A percentile compares a stretch with the other conserved stretches of the same genome.
Conservation (phyloP, 805 yeast species). For the Ogataea thermomethanolica region DNA sequence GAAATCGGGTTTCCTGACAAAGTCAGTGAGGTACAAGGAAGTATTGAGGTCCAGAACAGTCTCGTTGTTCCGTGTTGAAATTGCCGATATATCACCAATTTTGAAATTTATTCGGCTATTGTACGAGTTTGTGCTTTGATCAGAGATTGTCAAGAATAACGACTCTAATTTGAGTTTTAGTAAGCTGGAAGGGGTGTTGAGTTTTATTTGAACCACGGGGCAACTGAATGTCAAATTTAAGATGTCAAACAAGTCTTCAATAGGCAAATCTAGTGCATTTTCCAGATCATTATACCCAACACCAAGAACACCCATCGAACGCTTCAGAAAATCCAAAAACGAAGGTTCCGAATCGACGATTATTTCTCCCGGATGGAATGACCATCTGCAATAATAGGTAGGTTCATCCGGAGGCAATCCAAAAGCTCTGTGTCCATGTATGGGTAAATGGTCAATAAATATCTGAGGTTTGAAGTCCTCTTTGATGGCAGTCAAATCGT, state of each 20-base stretch:
- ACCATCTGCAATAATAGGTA: slow-evolving; percentile 90
- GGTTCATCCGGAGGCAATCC: slow-evolving; percentile 89
- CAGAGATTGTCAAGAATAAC: slow-evolving; percentile 49
- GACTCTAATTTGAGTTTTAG: slow-evolving; percentile 25
- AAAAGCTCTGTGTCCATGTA: slow-evolving; percentile 90
- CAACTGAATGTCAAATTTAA: slow-evolving; percentile 58
- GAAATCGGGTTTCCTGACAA: slow-evolving; percentile 50
- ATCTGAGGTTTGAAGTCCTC: slow-evolving; percentile 39
- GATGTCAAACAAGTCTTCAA: slow-evolving; percentile 62
- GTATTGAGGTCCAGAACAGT: slow-evolving; percentile 48
- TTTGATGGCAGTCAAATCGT: slow-evolving; percentile 23
- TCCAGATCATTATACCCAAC: slow-evolving; percentile 73
- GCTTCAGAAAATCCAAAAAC: slow-evolving; percentile 41
- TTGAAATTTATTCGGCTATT: slow-evolving; percentile 49
- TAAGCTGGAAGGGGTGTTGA: slow-evolving; percentile 35
- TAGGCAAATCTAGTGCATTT: slow-evolving; percentile 60
- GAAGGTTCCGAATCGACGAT: slow-evolving; percentile 46
- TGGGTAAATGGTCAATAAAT: slow-evolving; percentile 52
- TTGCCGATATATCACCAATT: slow-evolving; percentile 44
- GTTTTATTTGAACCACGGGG: slow-evolving; percentile 41
- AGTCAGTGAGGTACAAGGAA: slow-evolving; percentile 55
- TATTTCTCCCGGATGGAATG: slow-evolving; percentile 63
- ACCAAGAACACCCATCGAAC: slow-evolving; percentile 45
- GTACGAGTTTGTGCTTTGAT: slow-evolving; percentile 65
- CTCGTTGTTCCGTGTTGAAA: slow-evolving; percentile 12